phyloP scores from a whole-genome alignment of 192 early-diverging fungal genomes.

The Radiomyces spectabilis region DNA sequence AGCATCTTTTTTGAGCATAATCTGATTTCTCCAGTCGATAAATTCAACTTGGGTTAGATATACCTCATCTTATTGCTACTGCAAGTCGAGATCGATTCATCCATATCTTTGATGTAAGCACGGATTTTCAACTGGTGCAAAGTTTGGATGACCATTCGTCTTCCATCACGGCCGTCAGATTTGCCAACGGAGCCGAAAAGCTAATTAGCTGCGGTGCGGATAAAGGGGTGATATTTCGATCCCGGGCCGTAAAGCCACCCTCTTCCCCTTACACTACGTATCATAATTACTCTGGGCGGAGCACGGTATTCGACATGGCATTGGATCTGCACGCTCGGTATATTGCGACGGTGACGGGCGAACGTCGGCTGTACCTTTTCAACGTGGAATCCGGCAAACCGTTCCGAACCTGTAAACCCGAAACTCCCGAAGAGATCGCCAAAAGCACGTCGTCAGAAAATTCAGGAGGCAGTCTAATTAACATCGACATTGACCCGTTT shows the following conservation, averaged over 20 bases:
- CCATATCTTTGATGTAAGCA: constrained; percentile 63
- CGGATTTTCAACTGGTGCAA: constrained; percentile 55
- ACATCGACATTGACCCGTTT: constrained; percentile 58
- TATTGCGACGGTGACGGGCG: constrained; percentile 59
- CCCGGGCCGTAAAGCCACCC: constrained; percentile 23
- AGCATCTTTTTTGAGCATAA: no score
- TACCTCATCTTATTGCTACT: constrained; percentile 55
- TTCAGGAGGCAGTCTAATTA: constrained; percentile 51
- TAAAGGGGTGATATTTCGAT: constrained; percentile 73
- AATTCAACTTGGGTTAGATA: constrained; percentile 7
- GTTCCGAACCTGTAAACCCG: constrained; percentile 48
- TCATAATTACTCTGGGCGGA: constrained; percentile 61
- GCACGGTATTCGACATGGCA: constrained; percentile 70
- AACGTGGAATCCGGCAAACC: constrained; percentile 58
- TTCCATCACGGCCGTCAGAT: constrained; percentile 67
- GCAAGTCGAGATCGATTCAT: constrained; percentile 69
- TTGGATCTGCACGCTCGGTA: constrained; percentile 46
- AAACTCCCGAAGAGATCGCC: constrained; percentile 35
- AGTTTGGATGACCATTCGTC: constrained; percentile 84
- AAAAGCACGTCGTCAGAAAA: constrained; percentile 18
- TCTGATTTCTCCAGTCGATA: background rate
- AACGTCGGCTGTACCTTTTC: constrained; percentile 58
- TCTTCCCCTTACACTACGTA: constrained; percentile 42
- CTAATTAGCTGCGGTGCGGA: constrained; percentile 77
- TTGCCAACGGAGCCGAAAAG: constrained; percentile 51